These are phyloP conservation scores for Lasiosphaeria hispida DNA, from an alignment of 495 filamentous ascomycete genomes.

Conservation along the genomic window DNA sequence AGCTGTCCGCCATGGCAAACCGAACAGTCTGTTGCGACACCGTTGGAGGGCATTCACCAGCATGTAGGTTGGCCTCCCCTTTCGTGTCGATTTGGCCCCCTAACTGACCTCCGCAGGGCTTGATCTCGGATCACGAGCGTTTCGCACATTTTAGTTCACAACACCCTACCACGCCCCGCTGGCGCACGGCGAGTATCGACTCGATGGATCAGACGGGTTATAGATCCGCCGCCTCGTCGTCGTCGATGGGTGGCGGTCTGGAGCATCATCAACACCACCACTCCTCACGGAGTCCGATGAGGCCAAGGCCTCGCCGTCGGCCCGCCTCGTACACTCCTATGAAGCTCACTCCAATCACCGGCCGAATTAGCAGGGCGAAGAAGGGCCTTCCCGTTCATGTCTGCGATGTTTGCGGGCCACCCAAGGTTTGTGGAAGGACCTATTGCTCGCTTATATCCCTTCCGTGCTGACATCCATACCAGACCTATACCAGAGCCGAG, in stretches of 20 bases:
- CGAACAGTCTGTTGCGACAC: too few species aligned
- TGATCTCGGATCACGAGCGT: too few species aligned
- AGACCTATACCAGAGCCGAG: conserved; percentile 84
- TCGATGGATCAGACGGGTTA: conserved; percentile 46
- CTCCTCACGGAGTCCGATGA: conserved; percentile 31
- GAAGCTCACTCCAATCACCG: conserved; percentile 67
- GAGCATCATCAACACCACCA: conserved; percentile 1
- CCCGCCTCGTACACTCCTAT: conserved; percentile 40
- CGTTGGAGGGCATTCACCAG: too few species aligned
- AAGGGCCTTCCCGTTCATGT: conserved; percentile 78
- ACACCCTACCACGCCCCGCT: conserved; percentile 38
- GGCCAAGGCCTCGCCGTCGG: conserved; percentile 37
- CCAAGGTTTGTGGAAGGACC: conserved; percentile 50
- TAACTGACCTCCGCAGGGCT: too few species aligned
- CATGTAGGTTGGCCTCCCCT: too few species aligned
- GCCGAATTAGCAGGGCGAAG: conserved; percentile 76
- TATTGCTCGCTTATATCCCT: neutral
- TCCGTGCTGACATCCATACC: conserved; percentile 19
- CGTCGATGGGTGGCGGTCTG: conserved; percentile 24
- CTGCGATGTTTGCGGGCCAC: conserved; percentile 61
- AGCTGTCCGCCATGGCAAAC: too few species aligned
- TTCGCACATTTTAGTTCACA: too few species aligned
- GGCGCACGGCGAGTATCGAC: conserved; percentile 43
- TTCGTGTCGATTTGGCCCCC: too few species aligned
- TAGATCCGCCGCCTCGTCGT: conserved; percentile 33